Percentiles rank a stretch among this genome's conserved stretches.
Conservation (phyloP, 176 grass and related monocot species). For the Aegilops sharonensis region DNA sequence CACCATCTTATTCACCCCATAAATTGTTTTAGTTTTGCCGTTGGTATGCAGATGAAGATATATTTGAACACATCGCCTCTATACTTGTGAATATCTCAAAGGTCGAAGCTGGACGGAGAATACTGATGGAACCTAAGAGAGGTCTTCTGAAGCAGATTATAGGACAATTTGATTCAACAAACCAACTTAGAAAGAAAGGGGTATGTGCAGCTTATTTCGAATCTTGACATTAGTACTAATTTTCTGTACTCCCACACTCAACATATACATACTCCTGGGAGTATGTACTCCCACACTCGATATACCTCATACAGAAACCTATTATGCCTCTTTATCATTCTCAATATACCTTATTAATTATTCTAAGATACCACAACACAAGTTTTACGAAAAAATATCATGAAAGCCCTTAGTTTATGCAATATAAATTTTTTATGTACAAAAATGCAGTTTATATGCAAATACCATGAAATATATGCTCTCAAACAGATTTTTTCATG, state of each 20-base stretch:
- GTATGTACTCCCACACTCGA: no score
- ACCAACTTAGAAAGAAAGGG: slow-evolving; percentile 95
- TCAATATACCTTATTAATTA: no score
- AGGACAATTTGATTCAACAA: slow-evolving; percentile 86
- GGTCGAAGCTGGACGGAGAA: slow-evolving; percentile 77
- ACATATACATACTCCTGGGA: no score
- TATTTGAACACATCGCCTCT: slow-evolving; percentile 80
- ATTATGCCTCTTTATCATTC: no score
- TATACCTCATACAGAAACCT: no score
- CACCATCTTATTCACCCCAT: background rate
- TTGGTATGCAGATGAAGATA: slow-evolving; percentile 56
- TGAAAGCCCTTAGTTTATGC: background rate
- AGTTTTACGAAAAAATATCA: background rate
- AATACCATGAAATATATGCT: background rate
- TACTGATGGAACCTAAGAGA: slow-evolving; percentile 85
- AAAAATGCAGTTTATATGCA: background rate
- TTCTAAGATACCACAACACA: background rate
- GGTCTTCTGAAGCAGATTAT: slow-evolving; percentile 85
- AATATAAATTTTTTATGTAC: background rate
- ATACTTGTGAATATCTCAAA: slow-evolving; percentile 97
- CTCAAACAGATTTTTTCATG: background rate
- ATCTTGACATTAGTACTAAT: background rate
- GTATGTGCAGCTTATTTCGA: slow-evolving; percentile 28
- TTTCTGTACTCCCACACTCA: no score
- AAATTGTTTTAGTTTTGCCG: background rate